Percentiles rank a stretch among this genome's conserved stretches.
Conservation (phyloP, 1,284 basidiomycete genomes). For the Boletus sp. region DNA sequence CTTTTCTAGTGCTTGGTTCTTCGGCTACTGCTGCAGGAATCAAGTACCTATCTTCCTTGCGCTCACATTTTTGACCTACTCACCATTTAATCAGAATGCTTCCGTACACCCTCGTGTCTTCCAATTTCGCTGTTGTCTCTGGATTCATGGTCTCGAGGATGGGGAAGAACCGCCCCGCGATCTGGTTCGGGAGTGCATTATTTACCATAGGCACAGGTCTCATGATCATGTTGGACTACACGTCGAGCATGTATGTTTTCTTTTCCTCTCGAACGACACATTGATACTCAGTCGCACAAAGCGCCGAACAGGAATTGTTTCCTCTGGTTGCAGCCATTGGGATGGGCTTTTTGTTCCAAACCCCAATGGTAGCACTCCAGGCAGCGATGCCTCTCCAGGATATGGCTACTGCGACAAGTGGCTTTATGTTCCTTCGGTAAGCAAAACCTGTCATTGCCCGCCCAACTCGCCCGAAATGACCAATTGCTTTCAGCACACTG, state of each 20-base stretch:
- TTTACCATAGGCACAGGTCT: slow-evolving; percentile 64
- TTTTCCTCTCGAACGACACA: neutral
- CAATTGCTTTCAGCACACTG: slow-evolving; percentile 43
- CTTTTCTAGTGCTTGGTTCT: slow-evolving; percentile 9
- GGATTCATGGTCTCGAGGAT: slow-evolving; percentile 62
- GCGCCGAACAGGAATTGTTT: slow-evolving; percentile 58
- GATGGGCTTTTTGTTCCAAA: slow-evolving; percentile 64
- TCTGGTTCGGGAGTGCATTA: slow-evolving; percentile 60
- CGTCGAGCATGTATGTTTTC: slow-evolving; percentile 44
- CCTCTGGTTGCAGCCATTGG: slow-evolving; percentile 63
- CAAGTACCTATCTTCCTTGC: slow-evolving; percentile 5
- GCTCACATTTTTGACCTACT: neutral
- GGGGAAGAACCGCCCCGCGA: slow-evolving; percentile 57
- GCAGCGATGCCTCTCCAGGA: slow-evolving; percentile 80
- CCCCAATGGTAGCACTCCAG: slow-evolving; percentile 69
- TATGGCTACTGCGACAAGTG: slow-evolving; percentile 74
- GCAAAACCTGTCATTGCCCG: neutral
- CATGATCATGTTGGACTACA: slow-evolving; percentile 51
- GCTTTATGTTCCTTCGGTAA: slow-evolving; percentile 61
- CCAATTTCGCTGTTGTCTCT: slow-evolving; percentile 53
- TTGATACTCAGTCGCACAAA: slow-evolving; percentile 26
- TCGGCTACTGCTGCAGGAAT: slow-evolving; percentile 16
- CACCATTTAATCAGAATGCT: slow-evolving; percentile 52
- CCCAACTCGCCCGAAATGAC: neutral
- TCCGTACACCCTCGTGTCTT: slow-evolving; percentile 67